A percentile compares a stretch with the other conserved stretches of the same genome.
Evolutionary conservation across 768 basidiomycete genomes (phyloP).

Genomic region (Cystofilobasidium capitatum): DNA sequence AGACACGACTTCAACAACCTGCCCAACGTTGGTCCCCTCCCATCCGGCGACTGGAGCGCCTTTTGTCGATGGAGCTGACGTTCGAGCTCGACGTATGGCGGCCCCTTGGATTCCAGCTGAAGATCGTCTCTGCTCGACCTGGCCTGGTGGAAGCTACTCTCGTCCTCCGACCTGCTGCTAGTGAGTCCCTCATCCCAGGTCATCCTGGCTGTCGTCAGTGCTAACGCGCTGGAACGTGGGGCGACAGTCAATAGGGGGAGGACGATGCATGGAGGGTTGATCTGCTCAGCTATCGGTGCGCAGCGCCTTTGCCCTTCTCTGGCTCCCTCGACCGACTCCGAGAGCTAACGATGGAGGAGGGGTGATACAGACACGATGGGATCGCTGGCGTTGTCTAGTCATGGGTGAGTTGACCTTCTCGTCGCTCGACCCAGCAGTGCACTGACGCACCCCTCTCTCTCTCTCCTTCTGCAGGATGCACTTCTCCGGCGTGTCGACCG

Average conservation of each 20-base stretch:
- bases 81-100: background rate
- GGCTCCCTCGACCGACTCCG: no score
- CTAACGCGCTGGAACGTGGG: no score
- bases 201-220: background rate
- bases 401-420: no score
- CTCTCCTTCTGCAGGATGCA: background rate
- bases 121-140: constrained; percentile 13
- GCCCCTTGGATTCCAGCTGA: background rate
- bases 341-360: background rate
- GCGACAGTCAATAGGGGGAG: constrained; percentile 18
- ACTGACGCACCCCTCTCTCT: background rate
- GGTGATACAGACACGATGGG: constrained; percentile 20
- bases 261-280: constrained; percentile 15
- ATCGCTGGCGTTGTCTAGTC: constrained; percentile 17
- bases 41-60: background rate
- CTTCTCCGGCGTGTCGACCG: constrained; percentile 14
- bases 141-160: constrained; percentile 16
- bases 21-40: background rate
- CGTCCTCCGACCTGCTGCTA: background rate
- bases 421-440: no score
- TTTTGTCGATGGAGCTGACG: constrained; percentile 3
- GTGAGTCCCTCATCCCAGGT: background rate
- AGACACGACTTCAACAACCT: constrained; percentile 18
- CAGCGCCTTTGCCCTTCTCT: background rate
- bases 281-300: constrained; percentile 12